These are phyloP conservation scores for Borealophlyctis nickersoniae DNA, from an alignment of 192 early-diverging fungal species.

Conservation along the genomic window DNA sequence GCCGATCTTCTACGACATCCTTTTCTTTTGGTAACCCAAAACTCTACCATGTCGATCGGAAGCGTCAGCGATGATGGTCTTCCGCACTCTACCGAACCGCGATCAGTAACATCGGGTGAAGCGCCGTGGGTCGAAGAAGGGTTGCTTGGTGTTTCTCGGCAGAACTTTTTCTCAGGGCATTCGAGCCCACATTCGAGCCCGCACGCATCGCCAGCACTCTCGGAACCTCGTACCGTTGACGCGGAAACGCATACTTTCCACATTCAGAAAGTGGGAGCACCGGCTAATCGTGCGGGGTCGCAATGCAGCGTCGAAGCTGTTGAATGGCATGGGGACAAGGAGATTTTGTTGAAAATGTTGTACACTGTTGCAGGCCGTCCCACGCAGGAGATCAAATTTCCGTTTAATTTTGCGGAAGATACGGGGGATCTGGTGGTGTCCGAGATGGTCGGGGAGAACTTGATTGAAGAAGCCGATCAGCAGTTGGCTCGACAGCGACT, in stretches of 20 bases:
- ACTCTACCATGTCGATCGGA: too few species aligned
- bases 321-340: conserved; percentile 19
- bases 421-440: conserved; percentile 70
- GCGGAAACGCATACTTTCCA: conserved; percentile 21
- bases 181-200: too few species aligned
- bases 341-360: conserved; percentile 41
- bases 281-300: neutral
- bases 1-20: conserved; percentile 46
- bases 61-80: conserved; percentile 5
- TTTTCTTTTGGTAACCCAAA: conserved; percentile 44
- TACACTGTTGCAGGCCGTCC: conserved; percentile 23
- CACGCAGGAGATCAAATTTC: conserved; percentile 64
- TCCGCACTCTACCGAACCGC: too few species aligned
- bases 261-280: conserved; percentile 3
- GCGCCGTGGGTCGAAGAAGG: too few species aligned
- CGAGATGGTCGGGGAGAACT: conserved; percentile 46
- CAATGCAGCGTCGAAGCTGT: conserved; percentile 32
- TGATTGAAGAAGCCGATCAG: conserved; percentile 37
- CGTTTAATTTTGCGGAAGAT: conserved; percentile 62
- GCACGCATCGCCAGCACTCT: neutral
- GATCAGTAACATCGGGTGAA: too few species aligned
- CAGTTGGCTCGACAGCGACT: neutral
- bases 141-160: too few species aligned
- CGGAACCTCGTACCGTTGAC: conserved; percentile 11
- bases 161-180: too few species aligned